phyloP scores from a whole-genome alignment of 805 yeast species.

The Torulaspora delbrueckii region DNA sequence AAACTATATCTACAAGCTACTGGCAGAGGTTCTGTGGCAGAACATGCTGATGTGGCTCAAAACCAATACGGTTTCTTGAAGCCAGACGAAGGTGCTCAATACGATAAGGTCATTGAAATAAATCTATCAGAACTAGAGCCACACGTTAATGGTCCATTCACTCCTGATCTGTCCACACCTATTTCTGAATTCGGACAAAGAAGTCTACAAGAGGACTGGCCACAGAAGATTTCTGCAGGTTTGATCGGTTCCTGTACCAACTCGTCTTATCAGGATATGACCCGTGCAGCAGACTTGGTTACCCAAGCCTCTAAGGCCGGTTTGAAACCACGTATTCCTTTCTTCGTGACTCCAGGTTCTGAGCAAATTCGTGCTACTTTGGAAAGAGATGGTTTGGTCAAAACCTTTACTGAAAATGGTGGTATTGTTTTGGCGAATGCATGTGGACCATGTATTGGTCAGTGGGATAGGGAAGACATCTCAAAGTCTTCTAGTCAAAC shows the following conservation, averaged over 20 bases:
- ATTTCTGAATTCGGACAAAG: constrained; percentile 73
- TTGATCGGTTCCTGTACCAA: constrained; percentile 97
- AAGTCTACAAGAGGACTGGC: constrained; percentile 77
- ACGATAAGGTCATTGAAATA: constrained; percentile 89
- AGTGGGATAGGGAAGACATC: constrained; percentile 93
- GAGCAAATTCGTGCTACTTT: constrained; percentile 97
- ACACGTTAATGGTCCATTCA: constrained; percentile 94
- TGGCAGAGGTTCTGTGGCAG: constrained; percentile 75
- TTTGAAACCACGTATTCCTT: constrained; percentile 82
- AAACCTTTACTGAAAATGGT: constrained; percentile 78
- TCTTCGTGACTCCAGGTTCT: constrained; percentile 96
- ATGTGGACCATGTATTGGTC: constrained; percentile 99
- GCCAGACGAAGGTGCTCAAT: constrained; percentile 85
- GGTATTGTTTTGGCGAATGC: constrained; percentile 94
- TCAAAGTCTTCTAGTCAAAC: constrained; percentile 56
- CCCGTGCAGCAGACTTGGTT: constrained; percentile 88
- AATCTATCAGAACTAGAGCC: constrained; percentile 87
- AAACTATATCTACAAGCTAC: constrained; percentile 78
- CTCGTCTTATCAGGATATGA: constrained; percentile 98
- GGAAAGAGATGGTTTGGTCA: constrained; percentile 87
- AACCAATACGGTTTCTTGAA: constrained; percentile 56
- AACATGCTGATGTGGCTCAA: constrained; percentile 61
- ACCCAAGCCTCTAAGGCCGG: constrained; percentile 84
- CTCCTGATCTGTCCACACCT: constrained; percentile 96
- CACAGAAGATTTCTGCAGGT: constrained; percentile 80